These are phyloP conservation scores for Tolypocladium guangdongense DNA, from an alignment of 2,329 filamentous ascomycete species.

Conservation along the genomic window DNA sequence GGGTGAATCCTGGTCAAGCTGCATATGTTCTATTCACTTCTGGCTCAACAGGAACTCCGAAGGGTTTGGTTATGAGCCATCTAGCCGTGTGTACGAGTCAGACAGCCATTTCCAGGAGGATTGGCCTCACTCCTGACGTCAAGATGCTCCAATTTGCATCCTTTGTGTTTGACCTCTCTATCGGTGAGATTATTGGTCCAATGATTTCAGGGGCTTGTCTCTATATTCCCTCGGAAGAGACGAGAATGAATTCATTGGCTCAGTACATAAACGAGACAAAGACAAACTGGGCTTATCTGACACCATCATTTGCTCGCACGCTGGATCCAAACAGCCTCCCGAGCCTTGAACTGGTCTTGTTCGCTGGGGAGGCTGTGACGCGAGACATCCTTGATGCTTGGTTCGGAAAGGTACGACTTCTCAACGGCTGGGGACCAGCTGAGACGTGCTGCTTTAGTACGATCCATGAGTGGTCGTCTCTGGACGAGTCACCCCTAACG, in stretches of 20 bases:
- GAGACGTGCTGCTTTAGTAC: background rate
- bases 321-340: slow-evolving; percentile 1
- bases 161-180: slow-evolving; percentile 4
- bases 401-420: background rate
- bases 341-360: background rate
- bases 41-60: slow-evolving; percentile 12
- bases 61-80: slow-evolving; percentile 13
- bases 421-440: background rate
- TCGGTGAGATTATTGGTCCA: slow-evolving; percentile 2
- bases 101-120: background rate
- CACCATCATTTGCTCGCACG: slow-evolving; percentile 1
- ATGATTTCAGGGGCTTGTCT: slow-evolving; percentile 2
- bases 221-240: slow-evolving; percentile 3
- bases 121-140: background rate
- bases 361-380: slow-evolving; percentile 2
- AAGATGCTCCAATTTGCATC: slow-evolving; percentile 4
- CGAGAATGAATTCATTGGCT: background rate
- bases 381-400: background rate
- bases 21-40: slow-evolving; percentile 14
- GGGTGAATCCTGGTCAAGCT: slow-evolving; percentile 2
- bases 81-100: slow-evolving; percentile 1
- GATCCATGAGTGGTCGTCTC: background rate
- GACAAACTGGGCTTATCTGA: slow-evolving; percentile 1
- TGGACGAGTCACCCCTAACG: background rate
- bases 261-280: background rate